A percentile compares a stretch with the other conserved stretches of the same genome.
Evolutionary conservation across 2,329 filamentous ascomycete species (phyloP).

Genomic region (Penicillium sp.): DNA sequence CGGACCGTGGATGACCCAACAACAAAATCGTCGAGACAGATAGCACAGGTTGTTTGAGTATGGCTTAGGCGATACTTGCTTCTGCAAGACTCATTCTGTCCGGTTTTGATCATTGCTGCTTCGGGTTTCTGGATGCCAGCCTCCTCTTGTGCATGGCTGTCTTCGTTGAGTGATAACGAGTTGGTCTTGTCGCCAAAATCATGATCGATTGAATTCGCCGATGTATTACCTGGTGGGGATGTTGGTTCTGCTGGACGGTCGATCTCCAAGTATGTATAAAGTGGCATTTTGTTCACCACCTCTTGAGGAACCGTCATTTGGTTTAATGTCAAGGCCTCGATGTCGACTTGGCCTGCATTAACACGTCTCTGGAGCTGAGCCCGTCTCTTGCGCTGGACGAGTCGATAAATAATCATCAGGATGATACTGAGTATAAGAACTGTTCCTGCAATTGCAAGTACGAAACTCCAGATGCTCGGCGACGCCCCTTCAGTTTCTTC

Average conservation of each 20-base stretch:
- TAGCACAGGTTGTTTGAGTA: slow-evolving; percentile 80
- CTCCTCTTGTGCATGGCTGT: neutral
- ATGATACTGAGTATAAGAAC: slow-evolving; percentile 66
- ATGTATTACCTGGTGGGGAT: slow-evolving; percentile 1
- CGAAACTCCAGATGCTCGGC: slow-evolving; percentile 78
- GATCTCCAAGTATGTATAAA: slow-evolving; percentile 67
- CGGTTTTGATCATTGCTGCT: slow-evolving; percentile 12
- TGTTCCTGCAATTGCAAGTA: slow-evolving; percentile 73
- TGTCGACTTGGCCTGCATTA: slow-evolving; percentile 73
- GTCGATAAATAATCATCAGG: slow-evolving; percentile 70
- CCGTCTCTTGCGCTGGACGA: slow-evolving; percentile 70
- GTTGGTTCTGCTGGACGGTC: slow-evolving; percentile 10
- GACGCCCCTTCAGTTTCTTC: slow-evolving; percentile 48
- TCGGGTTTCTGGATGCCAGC: slow-evolving; percentile 11
- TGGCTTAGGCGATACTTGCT: slow-evolving; percentile 41
- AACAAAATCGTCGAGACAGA: slow-evolving; percentile 80
- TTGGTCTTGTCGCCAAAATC: neutral
- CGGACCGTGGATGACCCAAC: slow-evolving; percentile 69
- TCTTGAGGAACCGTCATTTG: slow-evolving; percentile 71
- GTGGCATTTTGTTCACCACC: slow-evolving; percentile 69
- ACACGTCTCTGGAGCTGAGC: slow-evolving; percentile 67
- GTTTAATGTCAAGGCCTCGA: slow-evolving; percentile 83
- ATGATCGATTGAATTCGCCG: slow-evolving; percentile 2
- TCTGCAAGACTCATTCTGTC: neutral
- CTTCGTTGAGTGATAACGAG: neutral